Conservation (phyloP, 1,284 basidiomycete genomes). For the Vanrija sp. region DNA sequence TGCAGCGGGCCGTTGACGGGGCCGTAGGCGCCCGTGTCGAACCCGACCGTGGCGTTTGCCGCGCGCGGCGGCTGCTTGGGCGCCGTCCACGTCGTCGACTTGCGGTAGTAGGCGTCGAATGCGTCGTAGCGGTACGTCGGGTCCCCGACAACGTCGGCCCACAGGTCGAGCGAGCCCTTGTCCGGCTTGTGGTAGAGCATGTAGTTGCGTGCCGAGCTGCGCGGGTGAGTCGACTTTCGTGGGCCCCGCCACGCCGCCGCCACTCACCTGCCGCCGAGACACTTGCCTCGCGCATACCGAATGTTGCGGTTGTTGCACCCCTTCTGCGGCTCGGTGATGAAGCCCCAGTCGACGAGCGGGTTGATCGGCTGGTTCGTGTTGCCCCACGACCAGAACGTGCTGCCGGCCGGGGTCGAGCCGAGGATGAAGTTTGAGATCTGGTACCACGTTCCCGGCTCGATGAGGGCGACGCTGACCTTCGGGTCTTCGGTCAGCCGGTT, state of each 20-base stretch:
- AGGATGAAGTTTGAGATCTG: neutral
- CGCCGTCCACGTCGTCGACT: slow-evolving; percentile 1
- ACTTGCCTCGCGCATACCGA: slow-evolving; percentile 8
- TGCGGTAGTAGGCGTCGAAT: neutral
- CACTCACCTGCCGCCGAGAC: slow-evolving; percentile 3
- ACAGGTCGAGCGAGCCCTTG: neutral
- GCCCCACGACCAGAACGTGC: neutral
- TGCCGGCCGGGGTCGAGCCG: neutral
- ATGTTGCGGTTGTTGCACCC: neutral
- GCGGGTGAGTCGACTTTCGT: neutral
- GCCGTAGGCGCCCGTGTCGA: neutral
- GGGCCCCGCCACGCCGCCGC: neutral
- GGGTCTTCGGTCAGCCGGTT: slow-evolving; percentile 65
- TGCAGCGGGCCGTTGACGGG: neutral
- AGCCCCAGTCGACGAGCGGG: slow-evolving; percentile 5
- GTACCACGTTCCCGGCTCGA: slow-evolving; percentile 59
- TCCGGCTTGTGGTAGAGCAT: slow-evolving; percentile 4
- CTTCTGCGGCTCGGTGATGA: slow-evolving; percentile 1
- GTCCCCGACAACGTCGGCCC: slow-evolving; percentile 1
- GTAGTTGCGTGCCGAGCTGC: slow-evolving; percentile 1
- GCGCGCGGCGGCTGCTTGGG: neutral
- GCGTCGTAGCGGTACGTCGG: neutral
- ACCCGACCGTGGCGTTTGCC: neutral
- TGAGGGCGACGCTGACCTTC: slow-evolving; percentile 61
- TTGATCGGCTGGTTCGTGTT: neutral